A percentile compares a stretch with the other conserved stretches of the same genome.
phyloP scores from a whole-genome alignment of 176 grass and related monocot genomes.

The Dendrocalamus sinicus region DNA sequence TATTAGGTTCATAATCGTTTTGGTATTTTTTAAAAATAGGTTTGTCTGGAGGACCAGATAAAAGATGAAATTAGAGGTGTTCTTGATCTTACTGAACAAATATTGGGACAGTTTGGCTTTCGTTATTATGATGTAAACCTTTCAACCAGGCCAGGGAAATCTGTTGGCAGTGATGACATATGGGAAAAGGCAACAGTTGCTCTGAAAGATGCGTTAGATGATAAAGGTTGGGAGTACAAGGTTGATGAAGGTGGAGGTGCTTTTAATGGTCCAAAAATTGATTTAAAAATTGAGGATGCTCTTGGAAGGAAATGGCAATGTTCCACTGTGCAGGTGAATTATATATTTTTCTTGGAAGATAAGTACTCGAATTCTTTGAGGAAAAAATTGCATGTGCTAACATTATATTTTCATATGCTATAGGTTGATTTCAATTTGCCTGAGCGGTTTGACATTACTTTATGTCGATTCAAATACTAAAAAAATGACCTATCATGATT shows the following conservation, averaged over 20 bases:
- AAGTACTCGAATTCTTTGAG: background rate
- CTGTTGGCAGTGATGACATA: slow-evolving; percentile 82
- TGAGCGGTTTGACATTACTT: slow-evolving; percentile 78
- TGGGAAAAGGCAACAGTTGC: slow-evolving; percentile 93
- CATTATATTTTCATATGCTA: slow-evolving; percentile 15
- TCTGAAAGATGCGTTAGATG: slow-evolving; percentile 73
- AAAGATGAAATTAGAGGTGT: slow-evolving; percentile 85
- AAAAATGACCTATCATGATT: slow-evolving; percentile 94
- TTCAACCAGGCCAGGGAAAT: slow-evolving; percentile 91
- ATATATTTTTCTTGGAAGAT: slow-evolving; percentile 1
- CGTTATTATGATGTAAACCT: slow-evolving; percentile 80
- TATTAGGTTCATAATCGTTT: slow-evolving; percentile 15
- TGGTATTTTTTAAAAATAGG: slow-evolving; percentile 14
- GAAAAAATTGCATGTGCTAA: background rate
- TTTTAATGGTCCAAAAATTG: slow-evolving; percentile 98
- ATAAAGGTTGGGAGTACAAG: slow-evolving; percentile 93
- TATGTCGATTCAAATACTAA: slow-evolving; percentile 84
- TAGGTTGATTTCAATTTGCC: slow-evolving; percentile 98
- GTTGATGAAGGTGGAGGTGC: slow-evolving; percentile 96
- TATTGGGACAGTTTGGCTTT: slow-evolving; percentile 90
- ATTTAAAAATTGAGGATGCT: slow-evolving; percentile 96
- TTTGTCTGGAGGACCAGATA: slow-evolving; percentile 86
- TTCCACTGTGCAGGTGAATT: slow-evolving; percentile 85
- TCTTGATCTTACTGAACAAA: slow-evolving; percentile 92
- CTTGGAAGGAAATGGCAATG: slow-evolving; percentile 99